phyloP scores from a whole-genome alignment of 345 rosid species.

The Hypericum perforatum region DNA sequence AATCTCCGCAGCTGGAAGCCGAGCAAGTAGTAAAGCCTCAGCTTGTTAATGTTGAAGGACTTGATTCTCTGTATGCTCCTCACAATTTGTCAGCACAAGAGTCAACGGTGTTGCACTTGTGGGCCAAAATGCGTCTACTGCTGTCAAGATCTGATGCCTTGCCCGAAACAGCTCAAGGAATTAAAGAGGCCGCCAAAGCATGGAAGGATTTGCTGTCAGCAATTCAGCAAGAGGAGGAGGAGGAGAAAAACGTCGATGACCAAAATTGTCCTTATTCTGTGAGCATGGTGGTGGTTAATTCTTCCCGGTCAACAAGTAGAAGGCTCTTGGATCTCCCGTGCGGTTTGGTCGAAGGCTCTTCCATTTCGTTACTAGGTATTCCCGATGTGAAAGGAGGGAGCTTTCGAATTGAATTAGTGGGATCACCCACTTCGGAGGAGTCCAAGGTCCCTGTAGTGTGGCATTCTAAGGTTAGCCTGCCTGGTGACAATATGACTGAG shows the following conservation, averaged over 20 bases:
- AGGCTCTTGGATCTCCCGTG: conserved; percentile 58
- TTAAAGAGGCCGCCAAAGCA: conserved; percentile 59
- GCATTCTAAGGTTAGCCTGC: conserved; percentile 51
- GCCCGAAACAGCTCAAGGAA: conserved; percentile 66
- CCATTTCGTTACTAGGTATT: conserved; percentile 62
- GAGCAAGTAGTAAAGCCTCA: conserved; percentile 30
- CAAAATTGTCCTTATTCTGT: conserved; percentile 49
- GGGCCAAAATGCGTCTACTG: conserved; percentile 52
- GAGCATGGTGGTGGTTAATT: conserved; percentile 21
- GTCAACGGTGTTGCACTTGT: conserved; percentile 40
- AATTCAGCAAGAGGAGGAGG: conserved; percentile 25
- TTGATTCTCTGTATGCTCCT: conserved; percentile 40
- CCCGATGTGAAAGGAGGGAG: conserved; percentile 41
- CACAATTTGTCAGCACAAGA: conserved; percentile 37
- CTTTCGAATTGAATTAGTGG: conserved; percentile 55
- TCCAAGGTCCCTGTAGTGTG: conserved; percentile 37
- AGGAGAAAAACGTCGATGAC: too few relatives aligned
- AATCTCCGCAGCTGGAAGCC: conserved; percentile 18
- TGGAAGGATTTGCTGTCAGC: conserved; percentile 41
- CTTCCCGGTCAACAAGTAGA: conserved; percentile 20
- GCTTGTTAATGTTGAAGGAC: conserved; percentile 39
- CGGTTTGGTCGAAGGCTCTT: conserved; percentile 69
- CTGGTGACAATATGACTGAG: conserved; percentile 54
- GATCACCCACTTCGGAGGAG: conserved; percentile 38
- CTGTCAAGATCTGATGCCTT: conserved; percentile 69